phyloP scores from a whole-genome alignment of 2,329 filamentous ascomycete species.

The Aspergillus nomiae region DNA sequence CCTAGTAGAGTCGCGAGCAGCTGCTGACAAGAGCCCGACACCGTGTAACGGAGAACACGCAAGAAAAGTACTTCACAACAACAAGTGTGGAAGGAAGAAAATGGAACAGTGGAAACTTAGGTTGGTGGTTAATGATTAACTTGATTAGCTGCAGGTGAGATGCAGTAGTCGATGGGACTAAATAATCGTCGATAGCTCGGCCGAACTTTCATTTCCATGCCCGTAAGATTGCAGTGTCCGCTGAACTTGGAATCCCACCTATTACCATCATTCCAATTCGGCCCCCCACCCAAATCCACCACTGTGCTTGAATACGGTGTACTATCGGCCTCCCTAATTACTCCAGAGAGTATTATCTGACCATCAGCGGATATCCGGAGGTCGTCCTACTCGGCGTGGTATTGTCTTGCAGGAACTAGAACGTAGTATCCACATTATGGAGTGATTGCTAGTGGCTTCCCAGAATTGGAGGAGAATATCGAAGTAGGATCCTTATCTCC shows the following conservation, averaged over 20 bases:
- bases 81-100: background rate
- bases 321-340: background rate
- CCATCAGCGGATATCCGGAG: background rate
- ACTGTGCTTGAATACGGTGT: background rate
- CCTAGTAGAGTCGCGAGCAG: background rate
- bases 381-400: no score
- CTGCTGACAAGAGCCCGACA: background rate
- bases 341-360: background rate
- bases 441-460: background rate
- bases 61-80: background rate
- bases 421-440: background rate
- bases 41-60: background rate
- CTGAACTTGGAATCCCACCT: background rate
- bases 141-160: slow-evolving; percentile 13
- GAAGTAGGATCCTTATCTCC: background rate
- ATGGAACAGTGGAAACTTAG: slow-evolving; percentile 10
- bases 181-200: slow-evolving; percentile 11
- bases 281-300: background rate
- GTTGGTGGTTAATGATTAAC: slow-evolving; percentile 15
- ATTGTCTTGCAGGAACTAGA: background rate
- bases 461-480: background rate
- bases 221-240: background rate
- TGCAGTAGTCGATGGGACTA: slow-evolving; percentile 16
- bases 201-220: slow-evolving; percentile 8
- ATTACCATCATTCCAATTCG: background rate